These are phyloP conservation scores for Diutina neorugosa DNA, from an alignment of 1,139 yeast genomes.

Conservation along the genomic window DNA sequence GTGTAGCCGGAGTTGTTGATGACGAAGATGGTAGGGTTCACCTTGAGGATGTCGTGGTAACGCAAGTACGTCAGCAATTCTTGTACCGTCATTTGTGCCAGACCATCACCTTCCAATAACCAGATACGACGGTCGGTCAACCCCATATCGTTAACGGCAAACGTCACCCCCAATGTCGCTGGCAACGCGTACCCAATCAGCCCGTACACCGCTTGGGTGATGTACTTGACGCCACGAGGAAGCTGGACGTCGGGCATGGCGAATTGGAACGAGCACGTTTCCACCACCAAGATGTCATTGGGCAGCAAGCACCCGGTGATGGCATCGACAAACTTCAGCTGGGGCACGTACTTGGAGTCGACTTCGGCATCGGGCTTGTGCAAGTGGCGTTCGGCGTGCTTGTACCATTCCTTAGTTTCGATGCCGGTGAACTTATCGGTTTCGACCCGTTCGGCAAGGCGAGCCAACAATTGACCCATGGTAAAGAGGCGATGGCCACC, in stretches of 20 bases:
- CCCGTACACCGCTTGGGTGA: conserved; percentile 63
- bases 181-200: conserved; percentile 86
- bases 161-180: conserved; percentile 66
- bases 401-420: background rate
- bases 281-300: conserved; percentile 57
- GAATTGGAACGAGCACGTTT: conserved; percentile 72
- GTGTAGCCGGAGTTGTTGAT: conserved; percentile 81
- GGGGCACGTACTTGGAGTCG: conserved; percentile 11
- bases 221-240: conserved; percentile 36
- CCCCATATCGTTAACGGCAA: conserved; percentile 50
- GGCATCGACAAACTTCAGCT: conserved; percentile 17
- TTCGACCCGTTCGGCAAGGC: conserved; percentile 15
- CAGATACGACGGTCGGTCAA: conserved; percentile 39
- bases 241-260: conserved; percentile 51
- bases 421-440: background rate
- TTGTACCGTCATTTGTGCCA: conserved; percentile 83
- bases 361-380: background rate
- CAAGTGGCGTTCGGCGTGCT: background rate
- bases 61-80: conserved; percentile 64
- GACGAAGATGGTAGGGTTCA: conserved; percentile 50
- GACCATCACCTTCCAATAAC: conserved; percentile 79
- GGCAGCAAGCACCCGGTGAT: conserved; percentile 31
- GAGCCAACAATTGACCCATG: background rate
- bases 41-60: conserved; percentile 11
- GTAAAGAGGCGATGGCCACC: background rate